Conservation (phyloP, 371 early-diverging fungal species). For the Actinomortierella ambigua region DNA sequence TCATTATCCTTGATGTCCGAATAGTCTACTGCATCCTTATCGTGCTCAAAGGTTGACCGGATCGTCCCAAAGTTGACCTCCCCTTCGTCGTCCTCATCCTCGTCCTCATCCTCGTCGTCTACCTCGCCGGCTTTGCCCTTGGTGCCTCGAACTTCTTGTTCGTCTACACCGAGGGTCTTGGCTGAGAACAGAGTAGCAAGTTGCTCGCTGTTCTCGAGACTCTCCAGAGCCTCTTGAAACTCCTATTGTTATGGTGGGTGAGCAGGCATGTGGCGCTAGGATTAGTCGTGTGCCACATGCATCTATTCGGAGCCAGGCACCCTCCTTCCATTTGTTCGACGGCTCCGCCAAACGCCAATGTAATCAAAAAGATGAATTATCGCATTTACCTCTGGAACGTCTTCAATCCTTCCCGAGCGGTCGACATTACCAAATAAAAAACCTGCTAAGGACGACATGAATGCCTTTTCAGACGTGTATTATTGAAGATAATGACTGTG, state of each 20-base stretch:
- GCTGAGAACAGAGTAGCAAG: slow-evolving; percentile 58
- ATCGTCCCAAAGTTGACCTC: slow-evolving; percentile 31
- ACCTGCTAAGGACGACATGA: slow-evolving; percentile 65
- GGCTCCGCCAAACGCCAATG: too few relatives aligned
- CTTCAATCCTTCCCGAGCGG: slow-evolving; percentile 80
- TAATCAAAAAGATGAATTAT: too few relatives aligned
- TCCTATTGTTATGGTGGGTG: too few relatives aligned
- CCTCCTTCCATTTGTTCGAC: too few relatives aligned
- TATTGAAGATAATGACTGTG: too few relatives aligned
- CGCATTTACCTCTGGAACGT: slow-evolving; percentile 64
- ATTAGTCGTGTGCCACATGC: too few relatives aligned
- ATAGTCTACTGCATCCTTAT: slow-evolving; percentile 80
- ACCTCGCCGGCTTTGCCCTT: slow-evolving; percentile 15
- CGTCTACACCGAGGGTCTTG: slow-evolving; percentile 60
- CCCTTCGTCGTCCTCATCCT: slow-evolving; percentile 46
- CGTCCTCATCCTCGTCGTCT: slow-evolving; percentile 49
- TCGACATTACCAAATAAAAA: slow-evolving; percentile 92
- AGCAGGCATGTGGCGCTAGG: too few relatives aligned
- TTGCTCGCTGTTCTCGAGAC: slow-evolving; percentile 49
- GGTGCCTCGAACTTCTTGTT: slow-evolving; percentile 22
- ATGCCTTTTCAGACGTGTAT: too few relatives aligned
- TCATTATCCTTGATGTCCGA: slow-evolving; percentile 86
- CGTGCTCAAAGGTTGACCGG: slow-evolving; percentile 50
- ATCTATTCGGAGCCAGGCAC: too few relatives aligned
- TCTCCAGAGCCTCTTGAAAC: slow-evolving; percentile 69